phyloP scores from a whole-genome alignment of 257 asterid species.

The Thymus mandschuricus region DNA sequence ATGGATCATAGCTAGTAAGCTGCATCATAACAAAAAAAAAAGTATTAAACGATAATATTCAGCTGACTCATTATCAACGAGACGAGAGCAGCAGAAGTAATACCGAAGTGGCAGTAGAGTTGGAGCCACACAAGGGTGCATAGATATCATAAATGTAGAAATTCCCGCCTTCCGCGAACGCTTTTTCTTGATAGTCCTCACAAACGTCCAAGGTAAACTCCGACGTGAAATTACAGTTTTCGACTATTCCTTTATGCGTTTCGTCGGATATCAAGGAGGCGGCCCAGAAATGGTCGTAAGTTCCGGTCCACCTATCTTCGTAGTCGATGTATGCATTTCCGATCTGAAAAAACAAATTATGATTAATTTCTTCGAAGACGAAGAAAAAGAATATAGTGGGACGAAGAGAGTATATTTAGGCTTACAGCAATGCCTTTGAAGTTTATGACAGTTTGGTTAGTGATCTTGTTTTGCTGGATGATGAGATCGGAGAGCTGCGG shows the following conservation, averaged over 20 bases:
- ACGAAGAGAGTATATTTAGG: not conserved
- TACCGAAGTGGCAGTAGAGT: slow-evolving; percentile 46
- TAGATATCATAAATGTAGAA: slow-evolving; percentile 48
- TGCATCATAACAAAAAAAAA: slow-evolving; percentile 8
- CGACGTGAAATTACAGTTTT: slow-evolving; percentile 51
- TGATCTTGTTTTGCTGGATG: slow-evolving; percentile 48
- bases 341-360: slow-evolving; percentile 36
- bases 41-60: not conserved
- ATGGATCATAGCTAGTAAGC: slow-evolving; percentile 60
- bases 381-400: not conserved
- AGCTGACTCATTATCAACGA: too few relatives aligned
- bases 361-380: not conserved
- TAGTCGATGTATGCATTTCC: slow-evolving; percentile 63
- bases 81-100: too few relatives aligned
- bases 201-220: slow-evolving; percentile 26
- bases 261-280: slow-evolving; percentile 70
- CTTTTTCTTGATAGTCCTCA: slow-evolving; percentile 14
- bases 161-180: slow-evolving; percentile 23
- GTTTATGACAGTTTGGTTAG: slow-evolving; percentile 54
- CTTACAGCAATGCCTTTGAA: slow-evolving; percentile 74
- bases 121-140: slow-evolving; percentile 51
- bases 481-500: slow-evolving; percentile 73
- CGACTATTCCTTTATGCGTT: slow-evolving; percentile 45
- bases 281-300: slow-evolving; percentile 58
- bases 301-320: slow-evolving; percentile 39